Conservation (phyloP, 2,329 filamentous ascomycete species). For the Ascosphaera acerosa region DNA sequence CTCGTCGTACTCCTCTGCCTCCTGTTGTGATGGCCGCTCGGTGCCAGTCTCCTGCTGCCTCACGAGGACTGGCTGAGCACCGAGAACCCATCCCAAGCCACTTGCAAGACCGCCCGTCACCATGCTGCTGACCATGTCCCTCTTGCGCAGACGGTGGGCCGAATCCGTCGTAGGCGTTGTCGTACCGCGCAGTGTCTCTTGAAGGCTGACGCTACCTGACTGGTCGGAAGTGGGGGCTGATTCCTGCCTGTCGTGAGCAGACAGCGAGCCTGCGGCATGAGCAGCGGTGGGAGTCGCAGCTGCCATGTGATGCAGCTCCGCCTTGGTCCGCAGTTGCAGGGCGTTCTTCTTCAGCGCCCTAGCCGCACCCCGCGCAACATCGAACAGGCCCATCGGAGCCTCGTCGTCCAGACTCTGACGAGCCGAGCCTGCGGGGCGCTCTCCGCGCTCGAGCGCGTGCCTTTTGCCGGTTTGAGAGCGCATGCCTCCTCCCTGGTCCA, state of each 20-base stretch:
- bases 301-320: not conserved
- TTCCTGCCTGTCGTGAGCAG: slow-evolving; percentile 4
- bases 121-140: slow-evolving; percentile 35
- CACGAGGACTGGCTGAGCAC: slow-evolving; percentile 19
- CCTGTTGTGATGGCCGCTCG: not conserved
- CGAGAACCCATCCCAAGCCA: slow-evolving; percentile 39
- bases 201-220: not conserved
- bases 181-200: slow-evolving; percentile 1
- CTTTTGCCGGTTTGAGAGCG: slow-evolving; percentile 19
- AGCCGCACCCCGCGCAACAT: slow-evolving; percentile 25
- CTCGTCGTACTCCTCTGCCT: not conserved
- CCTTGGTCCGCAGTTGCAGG: slow-evolving; percentile 15
- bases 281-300: slow-evolving; percentile 1
- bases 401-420: slow-evolving; percentile 13
- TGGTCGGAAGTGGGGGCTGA: not conserved
- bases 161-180: slow-evolving; percentile 7
- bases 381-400: slow-evolving; percentile 26
- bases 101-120: slow-evolving; percentile 35
- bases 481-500: slow-evolving; percentile 14
- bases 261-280: slow-evolving; percentile 3
- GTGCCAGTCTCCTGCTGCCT: too few species aligned
- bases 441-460: slow-evolving; percentile 17
- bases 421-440: slow-evolving; percentile 8
- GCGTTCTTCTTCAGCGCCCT: slow-evolving; percentile 23
- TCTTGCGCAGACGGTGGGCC: slow-evolving; percentile 18